Percentiles rank a stretch among this genome's conserved stretches.
phyloP scores from a whole-genome alignment of 2,329 filamentous ascomycete species.

The Phialophora macrospora region DNA sequence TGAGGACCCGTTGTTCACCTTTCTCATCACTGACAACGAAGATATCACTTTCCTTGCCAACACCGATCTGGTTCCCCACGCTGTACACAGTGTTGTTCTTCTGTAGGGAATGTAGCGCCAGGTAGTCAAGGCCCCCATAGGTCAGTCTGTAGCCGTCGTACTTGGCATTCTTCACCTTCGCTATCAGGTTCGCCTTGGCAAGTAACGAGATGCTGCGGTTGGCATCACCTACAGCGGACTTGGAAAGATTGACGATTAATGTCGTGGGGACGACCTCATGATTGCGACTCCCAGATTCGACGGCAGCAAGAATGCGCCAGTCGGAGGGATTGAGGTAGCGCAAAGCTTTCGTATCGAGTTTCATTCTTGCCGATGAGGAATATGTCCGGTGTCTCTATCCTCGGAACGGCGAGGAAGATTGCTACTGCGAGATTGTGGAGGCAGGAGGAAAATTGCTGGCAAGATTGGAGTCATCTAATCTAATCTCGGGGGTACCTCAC shows the following conservation, averaged over 20 bases:
- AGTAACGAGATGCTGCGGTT: constrained; percentile 86
- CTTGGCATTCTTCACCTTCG: constrained; percentile 89
- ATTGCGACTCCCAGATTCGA: constrained; percentile 92
- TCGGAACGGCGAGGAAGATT: background rate
- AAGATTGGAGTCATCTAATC: constrained; percentile 7
- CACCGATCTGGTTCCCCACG: constrained; percentile 90
- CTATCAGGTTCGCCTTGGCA: constrained; percentile 90
- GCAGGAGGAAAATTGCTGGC: background rate
- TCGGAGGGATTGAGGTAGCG: constrained; percentile 91
- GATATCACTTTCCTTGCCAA: constrained; percentile 97
- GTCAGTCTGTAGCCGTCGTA: constrained; percentile 97
- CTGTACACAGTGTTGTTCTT: constrained; percentile 82
- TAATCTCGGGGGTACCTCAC: background rate
- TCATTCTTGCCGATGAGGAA: constrained; percentile 63
- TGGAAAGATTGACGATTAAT: constrained; percentile 81
- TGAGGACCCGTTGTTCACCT: constrained; percentile 80
- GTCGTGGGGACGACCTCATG: constrained; percentile 95
- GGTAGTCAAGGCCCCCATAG: constrained; percentile 95
- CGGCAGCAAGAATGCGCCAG: constrained; percentile 91
- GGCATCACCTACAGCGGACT: constrained; percentile 73
- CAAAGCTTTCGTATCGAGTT: constrained; percentile 90
- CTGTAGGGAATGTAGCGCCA: constrained; percentile 89
- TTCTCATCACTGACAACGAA: constrained; percentile 84
- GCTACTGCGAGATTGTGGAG: background rate
- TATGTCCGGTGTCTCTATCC: background rate